Evolutionary conservation across 2,329 filamentous ascomycete genomes (phyloP).

Genomic region (Parasarocladium wereldwijsianum): DNA sequence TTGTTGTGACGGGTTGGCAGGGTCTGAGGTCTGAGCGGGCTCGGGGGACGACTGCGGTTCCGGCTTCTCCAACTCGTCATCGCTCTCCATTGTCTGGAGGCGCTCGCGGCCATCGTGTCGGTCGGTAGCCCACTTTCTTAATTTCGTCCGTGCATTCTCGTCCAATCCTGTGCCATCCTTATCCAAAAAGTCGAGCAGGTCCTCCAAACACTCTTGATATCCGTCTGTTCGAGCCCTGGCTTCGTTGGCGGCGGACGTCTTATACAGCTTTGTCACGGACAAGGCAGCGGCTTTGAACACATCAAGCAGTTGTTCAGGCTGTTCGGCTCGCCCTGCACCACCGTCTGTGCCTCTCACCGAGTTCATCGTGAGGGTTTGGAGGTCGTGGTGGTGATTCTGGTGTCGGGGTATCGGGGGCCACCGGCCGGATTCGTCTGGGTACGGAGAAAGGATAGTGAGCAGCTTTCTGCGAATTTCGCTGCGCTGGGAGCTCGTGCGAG

Average conservation of each 20-base stretch:
- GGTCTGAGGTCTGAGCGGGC: slow-evolving; percentile 20
- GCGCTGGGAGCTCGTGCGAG: too few species aligned
- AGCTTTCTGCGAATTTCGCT: too few species aligned
- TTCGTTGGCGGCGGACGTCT: slow-evolving; percentile 69
- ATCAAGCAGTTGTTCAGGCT: slow-evolving; percentile 58
- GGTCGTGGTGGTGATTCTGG: too few species aligned
- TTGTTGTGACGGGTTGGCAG: slow-evolving; percentile 24
- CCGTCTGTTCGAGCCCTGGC: slow-evolving; percentile 63
- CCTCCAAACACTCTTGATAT: slow-evolving; percentile 88
- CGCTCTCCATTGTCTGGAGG: slow-evolving; percentile 44
- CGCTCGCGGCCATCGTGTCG: slow-evolving; percentile 48
- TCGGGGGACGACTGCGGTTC: slow-evolving; percentile 20
- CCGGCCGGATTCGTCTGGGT: too few species aligned
- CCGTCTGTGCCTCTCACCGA: slow-evolving; percentile 14
- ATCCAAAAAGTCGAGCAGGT: slow-evolving; percentile 75
- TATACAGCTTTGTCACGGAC: slow-evolving; percentile 93
- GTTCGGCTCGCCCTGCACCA: slow-evolving; percentile 12
- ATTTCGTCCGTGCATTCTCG: slow-evolving; percentile 59
- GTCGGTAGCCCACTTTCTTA: slow-evolving; percentile 53
- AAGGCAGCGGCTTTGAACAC: slow-evolving; percentile 86
- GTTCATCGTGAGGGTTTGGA: too few species aligned
- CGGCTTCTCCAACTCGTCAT: slow-evolving; percentile 52
- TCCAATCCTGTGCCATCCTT: slow-evolving; percentile 62
- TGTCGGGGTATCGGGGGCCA: too few species aligned
- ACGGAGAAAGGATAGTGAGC: too few species aligned